phyloP scores from a whole-genome alignment of 2,329 filamentous ascomycete species.

The Alternaria sp. region DNA sequence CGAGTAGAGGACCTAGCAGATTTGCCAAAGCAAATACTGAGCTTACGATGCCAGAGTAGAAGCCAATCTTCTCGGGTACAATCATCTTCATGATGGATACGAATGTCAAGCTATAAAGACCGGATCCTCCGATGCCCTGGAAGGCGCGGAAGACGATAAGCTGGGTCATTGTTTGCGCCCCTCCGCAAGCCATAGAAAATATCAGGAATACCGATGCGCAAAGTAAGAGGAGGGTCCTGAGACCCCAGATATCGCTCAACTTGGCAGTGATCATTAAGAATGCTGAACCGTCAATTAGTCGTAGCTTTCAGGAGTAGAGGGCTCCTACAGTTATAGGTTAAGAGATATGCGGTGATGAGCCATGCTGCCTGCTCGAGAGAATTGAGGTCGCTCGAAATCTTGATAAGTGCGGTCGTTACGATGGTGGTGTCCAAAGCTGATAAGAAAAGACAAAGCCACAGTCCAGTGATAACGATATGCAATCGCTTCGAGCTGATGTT shows the following conservation, averaged over 20 bases:
- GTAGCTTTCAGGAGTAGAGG: neutral
- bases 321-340: neutral
- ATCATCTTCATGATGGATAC: slow-evolving; percentile 43
- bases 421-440: slow-evolving; percentile 46
- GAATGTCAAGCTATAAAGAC: slow-evolving; percentile 57
- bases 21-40: slow-evolving; percentile 54
- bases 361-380: slow-evolving; percentile 39
- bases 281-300: slow-evolving; percentile 16
- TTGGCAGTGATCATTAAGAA: slow-evolving; percentile 48
- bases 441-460: slow-evolving; percentile 47
- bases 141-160: slow-evolving; percentile 49
- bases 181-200: slow-evolving; percentile 28
- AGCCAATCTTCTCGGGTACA: slow-evolving; percentile 40
- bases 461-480: slow-evolving; percentile 38
- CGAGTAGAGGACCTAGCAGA: slow-evolving; percentile 55
- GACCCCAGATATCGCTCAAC: slow-evolving; percentile 43
- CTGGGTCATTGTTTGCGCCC: neutral
- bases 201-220: slow-evolving; percentile 38
- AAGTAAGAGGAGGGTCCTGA: slow-evolving; percentile 32
- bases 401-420: slow-evolving; percentile 42
- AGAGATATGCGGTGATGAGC: slow-evolving; percentile 30
- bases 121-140: slow-evolving; percentile 59
- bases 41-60: slow-evolving; percentile 47
- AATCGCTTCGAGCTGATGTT: slow-evolving; percentile 34
- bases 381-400: slow-evolving; percentile 41